phyloP scores from a whole-genome alignment of 306 rosid species.

The Macrotyloma uniflorum region DNA sequence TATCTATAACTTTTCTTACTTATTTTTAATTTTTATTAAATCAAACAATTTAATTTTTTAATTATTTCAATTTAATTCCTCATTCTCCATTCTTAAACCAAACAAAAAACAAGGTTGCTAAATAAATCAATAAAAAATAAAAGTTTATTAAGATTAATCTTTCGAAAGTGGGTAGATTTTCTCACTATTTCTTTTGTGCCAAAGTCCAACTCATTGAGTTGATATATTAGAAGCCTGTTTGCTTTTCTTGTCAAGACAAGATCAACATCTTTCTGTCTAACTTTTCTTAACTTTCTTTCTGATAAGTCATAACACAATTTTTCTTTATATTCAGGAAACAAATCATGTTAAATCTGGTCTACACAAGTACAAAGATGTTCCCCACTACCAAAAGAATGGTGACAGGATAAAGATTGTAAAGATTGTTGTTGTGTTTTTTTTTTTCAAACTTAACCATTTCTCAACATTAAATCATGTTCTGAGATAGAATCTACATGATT shows the following conservation, averaged over 20 bases:
- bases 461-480: constrained; percentile 17
- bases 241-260: constrained; percentile 41
- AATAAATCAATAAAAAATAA: not conserved
- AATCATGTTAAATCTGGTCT: constrained; percentile 45
- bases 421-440: constrained; percentile 24
- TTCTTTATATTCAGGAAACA: constrained; percentile 41
- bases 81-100: no score
- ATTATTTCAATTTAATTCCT: no score
- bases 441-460: not conserved
- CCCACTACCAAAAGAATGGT: constrained; percentile 46
- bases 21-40: no score
- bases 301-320: constrained; percentile 37
- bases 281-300: not conserved
- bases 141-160: not conserved
- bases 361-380: constrained; percentile 45
- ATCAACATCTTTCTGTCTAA: constrained; percentile 14
- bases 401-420: constrained; percentile 23
- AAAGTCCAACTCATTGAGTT: constrained; percentile 17
- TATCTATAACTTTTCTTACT: no score
- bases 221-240: constrained; percentile 25
- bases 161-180: not conserved
- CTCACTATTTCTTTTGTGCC: not conserved
- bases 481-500: constrained; percentile 22
- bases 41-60: no score
- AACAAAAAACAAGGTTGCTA: no score